A percentile compares a stretch with the other conserved stretches of the same genome.
These are phyloP conservation scores for Tetrahymena thermophila DNA, from an alignment of 73 alveolate species.

Conservation along the genomic window DNA sequence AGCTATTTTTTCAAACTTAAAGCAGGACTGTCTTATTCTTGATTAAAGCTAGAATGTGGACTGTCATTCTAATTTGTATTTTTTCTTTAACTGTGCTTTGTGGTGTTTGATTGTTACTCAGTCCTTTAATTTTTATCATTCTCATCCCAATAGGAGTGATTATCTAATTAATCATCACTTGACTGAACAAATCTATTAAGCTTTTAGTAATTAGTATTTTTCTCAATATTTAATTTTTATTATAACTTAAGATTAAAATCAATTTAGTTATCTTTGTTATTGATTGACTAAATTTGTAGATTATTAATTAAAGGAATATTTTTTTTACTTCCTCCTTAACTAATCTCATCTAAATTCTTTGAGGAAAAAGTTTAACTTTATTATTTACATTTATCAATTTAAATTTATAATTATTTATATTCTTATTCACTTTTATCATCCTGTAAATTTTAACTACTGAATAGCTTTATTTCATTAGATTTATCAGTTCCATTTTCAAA, in stretches of 20 bases:
- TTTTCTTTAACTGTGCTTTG: not conserved
- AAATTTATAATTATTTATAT: no score
- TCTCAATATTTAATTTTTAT: not conserved
- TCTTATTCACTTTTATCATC: not conserved
- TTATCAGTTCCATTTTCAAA: not conserved
- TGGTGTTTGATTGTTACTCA: not conserved
- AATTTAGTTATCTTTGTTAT: not conserved
- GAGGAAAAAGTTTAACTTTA: not conserved
- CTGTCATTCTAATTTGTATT: not conserved
- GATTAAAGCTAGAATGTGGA: not conserved
- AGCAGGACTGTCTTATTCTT: not conserved
- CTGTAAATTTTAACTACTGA: not conserved
- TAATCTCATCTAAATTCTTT: not conserved
- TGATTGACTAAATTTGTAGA: not conserved
- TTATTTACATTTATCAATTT: no score
- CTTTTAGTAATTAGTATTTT: not conserved
- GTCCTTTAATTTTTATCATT: not conserved
- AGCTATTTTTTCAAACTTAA: not conserved
- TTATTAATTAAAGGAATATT: not conserved
- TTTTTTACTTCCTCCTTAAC: not conserved
- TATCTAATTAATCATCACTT: not conserved
- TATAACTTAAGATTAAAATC: not conserved
- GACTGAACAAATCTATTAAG: not conserved
- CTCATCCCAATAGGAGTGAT: not conserved
- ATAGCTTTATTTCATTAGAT: not conserved